Evolutionary conservation across 257 asterid species (phyloP).

Genomic region (Solanum dulcamara): DNA sequence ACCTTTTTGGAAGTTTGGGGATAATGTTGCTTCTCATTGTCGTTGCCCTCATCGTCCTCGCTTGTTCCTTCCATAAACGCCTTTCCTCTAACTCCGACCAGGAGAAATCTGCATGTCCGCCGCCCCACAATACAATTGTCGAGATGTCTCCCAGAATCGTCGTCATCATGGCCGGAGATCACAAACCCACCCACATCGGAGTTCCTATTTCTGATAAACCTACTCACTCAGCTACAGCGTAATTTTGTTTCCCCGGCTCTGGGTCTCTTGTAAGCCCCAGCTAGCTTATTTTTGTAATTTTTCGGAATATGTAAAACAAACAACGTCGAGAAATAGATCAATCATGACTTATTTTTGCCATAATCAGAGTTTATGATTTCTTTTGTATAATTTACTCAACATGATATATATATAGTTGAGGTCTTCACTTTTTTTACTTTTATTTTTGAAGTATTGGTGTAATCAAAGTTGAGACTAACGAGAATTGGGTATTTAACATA

Average conservation of each 20-base stretch:
- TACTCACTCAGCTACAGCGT: neutral
- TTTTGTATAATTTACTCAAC: neutral
- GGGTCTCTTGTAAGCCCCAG: neutral
- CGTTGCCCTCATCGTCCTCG: constrained; percentile 39
- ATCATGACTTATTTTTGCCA: neutral
- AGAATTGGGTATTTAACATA: neutral
- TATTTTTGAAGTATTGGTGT: neutral
- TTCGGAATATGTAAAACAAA: neutral
- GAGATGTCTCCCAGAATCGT: constrained; percentile 40
- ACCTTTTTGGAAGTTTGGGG: constrained; percentile 45
- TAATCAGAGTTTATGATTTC: neutral
- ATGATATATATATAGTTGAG: neutral
- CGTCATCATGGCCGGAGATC: constrained; percentile 74
- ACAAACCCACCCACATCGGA: constrained; percentile 55
- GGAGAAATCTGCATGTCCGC: constrained; percentile 22
- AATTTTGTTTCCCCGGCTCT: neutral
- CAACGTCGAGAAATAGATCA: neutral
- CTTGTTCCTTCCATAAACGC: constrained; percentile 35
- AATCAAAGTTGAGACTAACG: neutral
- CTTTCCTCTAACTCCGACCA: neutral
- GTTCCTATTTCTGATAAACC: constrained; percentile 16
- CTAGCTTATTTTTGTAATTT: neutral
- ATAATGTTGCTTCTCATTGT: constrained; percentile 29
- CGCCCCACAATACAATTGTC: neutral
- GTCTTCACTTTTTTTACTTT: neutral